phyloP scores from a whole-genome alignment of 73 alveolate genomes.

The Tetrahymena borealis region DNA sequence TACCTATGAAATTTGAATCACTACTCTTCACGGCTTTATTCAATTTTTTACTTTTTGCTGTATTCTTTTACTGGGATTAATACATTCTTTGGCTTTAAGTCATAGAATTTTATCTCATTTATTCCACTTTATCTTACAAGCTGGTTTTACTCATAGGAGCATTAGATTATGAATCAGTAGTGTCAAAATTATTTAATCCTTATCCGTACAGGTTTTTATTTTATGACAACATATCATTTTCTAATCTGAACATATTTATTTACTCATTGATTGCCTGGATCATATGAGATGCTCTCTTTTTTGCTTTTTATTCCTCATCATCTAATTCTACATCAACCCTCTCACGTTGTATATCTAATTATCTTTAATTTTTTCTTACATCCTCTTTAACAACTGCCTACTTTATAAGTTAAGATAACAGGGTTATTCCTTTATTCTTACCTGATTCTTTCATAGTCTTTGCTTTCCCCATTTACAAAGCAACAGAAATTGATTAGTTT shows the following conservation, averaged over 20 bases:
- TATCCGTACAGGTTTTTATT: too few species aligned
- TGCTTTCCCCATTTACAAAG: neutral
- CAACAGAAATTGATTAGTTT: neutral
- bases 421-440: neutral
- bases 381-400: neutral
- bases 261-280: neutral
- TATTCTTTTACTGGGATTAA: too few species aligned
- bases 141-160: neutral
- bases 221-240: neutral
- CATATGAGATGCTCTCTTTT: neutral
- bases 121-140: neutral
- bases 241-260: neutral
- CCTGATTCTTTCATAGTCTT: neutral
- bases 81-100: too few species aligned
- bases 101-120: neutral
- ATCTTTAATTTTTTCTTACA: neutral
- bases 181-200: too few species aligned
- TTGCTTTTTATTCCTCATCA: neutral
- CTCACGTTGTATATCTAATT: neutral
- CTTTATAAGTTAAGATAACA: neutral
- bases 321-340: neutral
- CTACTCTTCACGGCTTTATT: too few species aligned
- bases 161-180: neutral
- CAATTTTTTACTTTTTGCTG: too few species aligned
- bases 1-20: too few species aligned